phyloP scores from a whole-genome alignment of 2,329 filamentous ascomycete species.

The Sphaerulina vaccinii region DNA sequence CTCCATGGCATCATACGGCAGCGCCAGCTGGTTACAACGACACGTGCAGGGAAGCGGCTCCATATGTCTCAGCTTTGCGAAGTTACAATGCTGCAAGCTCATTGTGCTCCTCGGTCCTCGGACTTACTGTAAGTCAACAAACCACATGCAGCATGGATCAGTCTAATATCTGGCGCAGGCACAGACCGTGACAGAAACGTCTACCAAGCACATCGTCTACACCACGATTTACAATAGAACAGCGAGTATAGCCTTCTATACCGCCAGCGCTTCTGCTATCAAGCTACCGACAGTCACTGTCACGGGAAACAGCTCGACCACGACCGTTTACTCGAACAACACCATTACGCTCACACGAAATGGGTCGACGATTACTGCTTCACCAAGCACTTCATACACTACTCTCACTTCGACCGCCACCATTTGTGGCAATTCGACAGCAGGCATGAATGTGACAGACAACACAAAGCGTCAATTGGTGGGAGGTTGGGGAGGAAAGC shows the following conservation, averaged over 20 bases:
- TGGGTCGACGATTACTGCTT: neutral
- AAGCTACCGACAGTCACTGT: neutral
- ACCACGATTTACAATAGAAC: neutral
- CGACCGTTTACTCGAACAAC: constrained; percentile 7
- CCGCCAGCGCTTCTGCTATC: constrained; percentile 1
- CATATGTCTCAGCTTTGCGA: constrained; percentile 9
- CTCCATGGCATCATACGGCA: constrained; percentile 2
- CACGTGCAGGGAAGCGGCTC: constrained; percentile 8
- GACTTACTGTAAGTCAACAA: neutral
- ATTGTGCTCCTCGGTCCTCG: constrained; percentile 8
- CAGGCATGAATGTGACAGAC: neutral
- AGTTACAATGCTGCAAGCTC: constrained; percentile 8
- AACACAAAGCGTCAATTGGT: constrained; percentile 1
- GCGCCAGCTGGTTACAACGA: neutral
- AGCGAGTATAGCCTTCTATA: neutral
- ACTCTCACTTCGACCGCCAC: constrained; percentile 7
- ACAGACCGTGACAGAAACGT: neutral
- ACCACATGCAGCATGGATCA: neutral
- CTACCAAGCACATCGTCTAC: neutral
- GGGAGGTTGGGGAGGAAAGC: constrained; percentile 4
- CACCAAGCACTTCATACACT: constrained; percentile 5
- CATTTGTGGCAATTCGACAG: constrained; percentile 5
- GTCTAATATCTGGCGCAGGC: neutral
- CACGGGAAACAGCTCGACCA: constrained; percentile 3
- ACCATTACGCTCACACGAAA: neutral